Evolutionary conservation across 371 early-diverging fungal genomes (phyloP), one percentile per base, ranked within the genome.

Genomic region (Massospora cicadina): DNA sequence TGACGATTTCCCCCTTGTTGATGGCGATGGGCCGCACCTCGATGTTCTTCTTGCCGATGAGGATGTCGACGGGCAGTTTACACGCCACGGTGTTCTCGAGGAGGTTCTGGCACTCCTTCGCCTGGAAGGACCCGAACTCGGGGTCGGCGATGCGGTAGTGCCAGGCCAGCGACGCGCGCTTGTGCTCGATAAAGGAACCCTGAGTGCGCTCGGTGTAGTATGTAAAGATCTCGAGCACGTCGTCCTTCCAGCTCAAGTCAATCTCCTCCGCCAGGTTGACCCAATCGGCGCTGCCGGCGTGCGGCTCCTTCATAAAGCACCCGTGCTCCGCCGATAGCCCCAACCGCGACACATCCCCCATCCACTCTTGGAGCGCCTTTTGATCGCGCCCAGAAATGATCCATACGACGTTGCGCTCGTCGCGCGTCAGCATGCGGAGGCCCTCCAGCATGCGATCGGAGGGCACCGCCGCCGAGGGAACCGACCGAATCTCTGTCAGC

Each of bases 1-100:
- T 91, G 65, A 96, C 87, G 65, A 95, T 91, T 70, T 95, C 94
- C 13, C 98, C 98, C 65, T 88, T 89, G 72, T 86, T 93, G 65
- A 87, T 78, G 2, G 75, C 69, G 1, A 77, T 78, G 1, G 91
- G 91, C 0, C 90, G 79, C 17, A 95, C 95, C 72, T 98, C 95
- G 0, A 98, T 76, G 62, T 91, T 93, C 79, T 96, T 98, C 71
- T 96, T 95, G 56, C 98, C 97, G 0, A 93, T 81, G 63, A 98
- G 67, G 26, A 96, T 86, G 72, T 96, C 97, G 1, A 98, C 86
- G 0, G 95, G 94, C 13, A 90, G 75, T 72, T 92, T 93, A 30
- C 90, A 88, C 27, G 90, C 74, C 13, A 93, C 80, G 5, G 90
- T 85, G 65, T 87, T 79, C 71, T 92, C 89, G 30, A 95, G 71